phyloP scores from a whole-genome alignment of 345 rosid species.

The Mangifera indica region DNA sequence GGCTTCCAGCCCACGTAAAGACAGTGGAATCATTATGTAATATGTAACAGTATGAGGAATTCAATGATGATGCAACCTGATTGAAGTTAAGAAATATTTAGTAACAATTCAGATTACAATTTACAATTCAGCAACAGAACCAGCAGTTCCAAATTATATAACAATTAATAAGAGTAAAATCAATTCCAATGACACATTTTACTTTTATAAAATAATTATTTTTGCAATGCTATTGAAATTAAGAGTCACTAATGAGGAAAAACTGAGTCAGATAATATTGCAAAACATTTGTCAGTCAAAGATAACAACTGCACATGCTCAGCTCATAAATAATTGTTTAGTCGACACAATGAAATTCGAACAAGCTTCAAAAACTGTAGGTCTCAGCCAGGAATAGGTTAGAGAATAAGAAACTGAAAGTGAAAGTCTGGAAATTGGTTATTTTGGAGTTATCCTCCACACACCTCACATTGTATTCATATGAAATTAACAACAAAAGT shows the following conservation, averaged over 20 bases:
- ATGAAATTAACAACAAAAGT: no score
- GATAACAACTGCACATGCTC: no score
- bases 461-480: no score
- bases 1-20: constrained; percentile 91
- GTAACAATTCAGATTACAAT: neutral
- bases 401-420: no score
- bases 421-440: no score
- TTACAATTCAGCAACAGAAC: neutral
- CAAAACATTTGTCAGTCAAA: constrained; percentile 1
- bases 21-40: constrained; percentile 73
- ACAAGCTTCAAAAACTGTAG: neutral
- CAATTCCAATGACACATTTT: neutral
- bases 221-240: neutral
- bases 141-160: neutral
- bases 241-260: neutral
- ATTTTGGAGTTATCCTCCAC: no score
- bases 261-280: neutral
- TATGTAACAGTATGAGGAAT: constrained; percentile 91
- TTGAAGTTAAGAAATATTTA: constrained; percentile 3
- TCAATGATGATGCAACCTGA: constrained; percentile 85
- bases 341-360: neutral
- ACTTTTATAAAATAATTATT: neutral
- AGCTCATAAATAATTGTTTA: no score
- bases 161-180: neutral
- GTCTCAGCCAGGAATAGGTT: neutral